A percentile compares a stretch with the other conserved stretches of the same genome.
Evolutionary conservation across 140 eudicot species (phyloP).

Genomic region (Oenanthe javanica): DNA sequence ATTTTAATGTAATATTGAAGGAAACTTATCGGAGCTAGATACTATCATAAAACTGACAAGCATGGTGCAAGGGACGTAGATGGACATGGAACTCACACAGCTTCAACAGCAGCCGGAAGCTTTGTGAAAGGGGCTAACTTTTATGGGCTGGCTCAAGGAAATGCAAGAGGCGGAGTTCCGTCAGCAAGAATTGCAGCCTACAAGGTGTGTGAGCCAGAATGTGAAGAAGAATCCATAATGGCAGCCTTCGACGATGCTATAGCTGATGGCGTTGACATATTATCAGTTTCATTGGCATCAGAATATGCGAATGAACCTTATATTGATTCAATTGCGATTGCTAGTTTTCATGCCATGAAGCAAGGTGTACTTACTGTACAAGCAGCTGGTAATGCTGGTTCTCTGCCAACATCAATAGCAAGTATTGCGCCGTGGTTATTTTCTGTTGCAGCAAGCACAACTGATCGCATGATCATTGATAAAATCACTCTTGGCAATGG

Average conservation of each 20-base stretch:
- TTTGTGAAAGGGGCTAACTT: constrained; percentile 21
- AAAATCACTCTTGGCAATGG: constrained; percentile 23
- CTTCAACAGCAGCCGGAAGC: constrained; percentile 33
- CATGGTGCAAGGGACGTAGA: constrained; percentile 16
- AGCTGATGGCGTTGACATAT: constrained; percentile 37
- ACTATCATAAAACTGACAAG: constrained; percentile 10
- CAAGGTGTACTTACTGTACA: constrained; percentile 22
- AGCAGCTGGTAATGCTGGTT: constrained; percentile 34
- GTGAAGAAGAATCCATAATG: constrained; percentile 14
- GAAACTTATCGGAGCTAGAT: constrained; percentile 33
- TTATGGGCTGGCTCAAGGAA: constrained; percentile 25
- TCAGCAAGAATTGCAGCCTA: constrained; percentile 27
- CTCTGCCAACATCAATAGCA: not conserved
- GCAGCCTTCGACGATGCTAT: constrained; percentile 34
- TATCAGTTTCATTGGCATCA: constrained; percentile 27
- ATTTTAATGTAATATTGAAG: constrained; percentile 4
- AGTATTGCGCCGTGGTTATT: constrained; percentile 26
- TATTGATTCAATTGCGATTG: constrained; percentile 29
- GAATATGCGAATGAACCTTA: not conserved
- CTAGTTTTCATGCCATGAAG: constrained; percentile 35
- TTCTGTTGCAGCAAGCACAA: constrained; percentile 33
- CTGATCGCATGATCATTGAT: constrained; percentile 24
- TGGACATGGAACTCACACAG: constrained; percentile 41
- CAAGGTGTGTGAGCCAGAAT: constrained; percentile 22
- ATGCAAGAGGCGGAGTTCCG: constrained; percentile 30